Conservation (phyloP, 2,329 filamentous ascomycete genomes). For the Hypoxylon sp. region DNA sequence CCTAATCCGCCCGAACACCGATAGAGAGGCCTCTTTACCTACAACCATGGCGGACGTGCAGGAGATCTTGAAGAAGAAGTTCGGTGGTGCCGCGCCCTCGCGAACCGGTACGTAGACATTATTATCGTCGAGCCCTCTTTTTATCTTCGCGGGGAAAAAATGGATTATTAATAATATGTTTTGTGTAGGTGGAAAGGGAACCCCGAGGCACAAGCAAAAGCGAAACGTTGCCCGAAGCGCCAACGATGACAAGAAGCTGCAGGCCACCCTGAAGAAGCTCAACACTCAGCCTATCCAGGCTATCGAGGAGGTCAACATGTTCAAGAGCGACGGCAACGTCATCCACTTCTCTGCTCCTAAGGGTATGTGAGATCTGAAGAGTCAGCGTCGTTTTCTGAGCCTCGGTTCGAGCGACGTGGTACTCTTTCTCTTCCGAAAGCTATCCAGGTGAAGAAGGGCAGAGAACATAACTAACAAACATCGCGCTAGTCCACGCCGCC, state of each 20-base stretch:
- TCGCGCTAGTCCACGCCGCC: slow-evolving; percentile 85
- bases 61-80: slow-evolving; percentile 58
- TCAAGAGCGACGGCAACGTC: slow-evolving; percentile 99
- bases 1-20: slow-evolving; percentile 24
- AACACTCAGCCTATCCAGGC: slow-evolving; percentile 99
- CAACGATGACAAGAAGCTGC: slow-evolving; percentile 99
- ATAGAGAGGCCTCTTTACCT: slow-evolving; percentile 31
- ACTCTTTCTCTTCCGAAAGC: not conserved
- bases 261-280: slow-evolving; percentile 97
- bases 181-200: slow-evolving; percentile 87
- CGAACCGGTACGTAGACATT: slow-evolving; percentile 53
- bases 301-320: slow-evolving; percentile 99
- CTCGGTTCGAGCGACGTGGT: not conserved
- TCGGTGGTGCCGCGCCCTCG: slow-evolving; percentile 52
- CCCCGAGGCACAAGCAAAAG: slow-evolving; percentile 97
- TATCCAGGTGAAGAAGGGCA: not conserved
- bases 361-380: slow-evolving; percentile 71
- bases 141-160: slow-evolving; percentile 5
- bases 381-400: slow-evolving; percentile 1
- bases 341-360: slow-evolving; percentile 99
- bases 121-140: not conserved
- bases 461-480: slow-evolving; percentile 6
- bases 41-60: slow-evolving; percentile 58
- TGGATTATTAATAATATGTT: slow-evolving; percentile 34
- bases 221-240: slow-evolving; percentile 93